A percentile compares a stretch with the other conserved stretches of the same genome.
phyloP scores from a whole-genome alignment of 2,329 filamentous ascomycete species.

The Venturia carpophila region DNA sequence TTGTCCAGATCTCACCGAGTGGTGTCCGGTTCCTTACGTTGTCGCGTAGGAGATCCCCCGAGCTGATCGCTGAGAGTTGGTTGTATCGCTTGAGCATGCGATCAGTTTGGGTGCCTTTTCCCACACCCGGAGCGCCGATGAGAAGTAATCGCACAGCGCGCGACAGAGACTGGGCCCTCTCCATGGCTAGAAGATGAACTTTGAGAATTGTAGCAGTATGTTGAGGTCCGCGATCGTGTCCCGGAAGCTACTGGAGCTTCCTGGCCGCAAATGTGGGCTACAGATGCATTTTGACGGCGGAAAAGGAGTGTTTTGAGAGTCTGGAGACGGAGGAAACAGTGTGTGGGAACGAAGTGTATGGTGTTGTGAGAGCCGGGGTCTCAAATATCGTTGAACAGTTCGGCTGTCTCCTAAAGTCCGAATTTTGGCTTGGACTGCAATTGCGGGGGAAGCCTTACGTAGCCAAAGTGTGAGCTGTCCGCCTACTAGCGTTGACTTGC shows the following conservation, averaged over 20 bases:
- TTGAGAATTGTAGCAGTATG: background rate
- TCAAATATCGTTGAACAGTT: background rate
- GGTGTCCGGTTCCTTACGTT: constrained; percentile 87
- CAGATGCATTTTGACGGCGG: constrained; percentile 28
- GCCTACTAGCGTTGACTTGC: no score
- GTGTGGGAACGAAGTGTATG: background rate
- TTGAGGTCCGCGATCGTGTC: background rate
- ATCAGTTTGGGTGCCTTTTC: constrained; percentile 93
- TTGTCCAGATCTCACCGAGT: constrained; percentile 53
- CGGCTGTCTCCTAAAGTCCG: background rate
- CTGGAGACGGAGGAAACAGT: background rate
- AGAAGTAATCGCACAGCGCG: constrained; percentile 78
- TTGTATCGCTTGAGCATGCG: constrained; percentile 80
- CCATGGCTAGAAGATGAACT: constrained; percentile 1
- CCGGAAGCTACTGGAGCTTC: constrained; percentile 9
- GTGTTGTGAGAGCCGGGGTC: background rate
- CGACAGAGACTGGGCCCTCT: constrained; percentile 15
- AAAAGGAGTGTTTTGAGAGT: no score
- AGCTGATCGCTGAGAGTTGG: constrained; percentile 84
- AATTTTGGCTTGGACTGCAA: background rate
- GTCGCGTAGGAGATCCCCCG: constrained; percentile 81
- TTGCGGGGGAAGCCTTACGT: background rate
- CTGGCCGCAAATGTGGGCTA: constrained; percentile 20
- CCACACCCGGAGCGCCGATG: constrained; percentile 90
- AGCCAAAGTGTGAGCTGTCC: no score